Base-by-base conservation (phyloP, 805 yeast genomes). In the Sugiyamaella chiloensis region DNA sequence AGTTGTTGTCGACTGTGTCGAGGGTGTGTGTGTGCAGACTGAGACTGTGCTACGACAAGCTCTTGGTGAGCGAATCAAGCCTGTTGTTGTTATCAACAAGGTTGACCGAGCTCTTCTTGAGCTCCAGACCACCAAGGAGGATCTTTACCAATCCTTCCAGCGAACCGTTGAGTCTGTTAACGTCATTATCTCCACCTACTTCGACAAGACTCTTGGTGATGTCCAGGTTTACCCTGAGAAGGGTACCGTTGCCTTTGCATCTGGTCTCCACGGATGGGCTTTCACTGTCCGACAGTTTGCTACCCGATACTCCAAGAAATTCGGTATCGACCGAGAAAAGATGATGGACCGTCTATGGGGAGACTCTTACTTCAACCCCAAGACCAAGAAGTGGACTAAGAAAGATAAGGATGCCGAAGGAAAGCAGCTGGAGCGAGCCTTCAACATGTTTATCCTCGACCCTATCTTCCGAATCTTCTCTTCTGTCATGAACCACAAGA, bases 261-360 rank as follows among this genome's bases (percentile, higher is more conserved):
- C 98, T 74, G 99, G 98, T 86, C 81, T 91, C 71, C 99, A 91
- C 84, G 99, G 99, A 77, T 91, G 99, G 99, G 98, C 97, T 72
- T 91, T 91, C 91, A 91, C 99, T 66, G 85, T 91, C 71, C 88
- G 99, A 78, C 98, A 91, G 81, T 91, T 91, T 66, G 97, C 98
- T 66, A 75, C 79, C 78, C 87, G 96, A 80, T 91, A 93, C 84
- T 82, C 96, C 73, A 89, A 90, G 89, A 93, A 91, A 80, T 91
- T 93, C 73, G 98, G 98, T 89, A 98, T 91, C 70, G 97, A 91
- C 87, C 83, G 87, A 74, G 61, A 71, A 56, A 91, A 93, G 87
- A 89, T 91, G 98, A 87, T 88, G 96, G 91, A 87, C 77, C 86
- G 97, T 81, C 83, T 91, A 75, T 91, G 99, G 99, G 99, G 99